A percentile compares a stretch with the other conserved stretches of the same genome.
Evolutionary conservation across 2,329 filamentous ascomycete genomes (phyloP).

Genomic region (Colletotrichum somersetense): DNA sequence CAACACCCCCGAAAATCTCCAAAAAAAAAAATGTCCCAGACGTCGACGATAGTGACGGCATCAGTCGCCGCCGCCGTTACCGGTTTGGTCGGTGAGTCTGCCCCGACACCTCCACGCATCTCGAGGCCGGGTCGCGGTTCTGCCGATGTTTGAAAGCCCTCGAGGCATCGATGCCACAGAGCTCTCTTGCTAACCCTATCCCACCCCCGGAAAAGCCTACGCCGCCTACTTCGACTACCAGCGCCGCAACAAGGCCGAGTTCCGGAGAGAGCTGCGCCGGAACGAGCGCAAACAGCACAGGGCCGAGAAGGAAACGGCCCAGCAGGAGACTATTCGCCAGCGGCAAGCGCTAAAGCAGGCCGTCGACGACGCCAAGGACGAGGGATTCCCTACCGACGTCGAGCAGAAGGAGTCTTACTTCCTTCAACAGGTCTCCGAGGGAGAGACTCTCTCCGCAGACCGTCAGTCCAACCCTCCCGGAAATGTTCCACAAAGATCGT

Average conservation of each 20-base stretch:
- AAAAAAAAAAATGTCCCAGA: slow-evolving; percentile 50
- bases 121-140: not conserved
- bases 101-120: slow-evolving; percentile 19
- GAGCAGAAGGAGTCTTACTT: slow-evolving; percentile 98
- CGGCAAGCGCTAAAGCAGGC: slow-evolving; percentile 79
- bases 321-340: slow-evolving; percentile 74
- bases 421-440: slow-evolving; percentile 92
- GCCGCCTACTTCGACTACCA: slow-evolving; percentile 77
- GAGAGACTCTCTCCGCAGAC: slow-evolving; percentile 85
- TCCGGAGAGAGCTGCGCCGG: slow-evolving; percentile 76
- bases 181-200: slow-evolving; percentile 39
- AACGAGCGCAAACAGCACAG: slow-evolving; percentile 81
- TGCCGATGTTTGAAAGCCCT: slow-evolving; percentile 22
- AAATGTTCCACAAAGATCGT: slow-evolving; percentile 38
- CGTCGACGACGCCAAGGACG: slow-evolving; percentile 86
- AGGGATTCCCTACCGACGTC: slow-evolving; percentile 90
- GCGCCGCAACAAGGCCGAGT: slow-evolving; percentile 73
- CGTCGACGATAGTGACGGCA: slow-evolving; percentile 69
- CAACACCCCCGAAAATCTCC: slow-evolving; percentile 34
- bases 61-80: slow-evolving; percentile 72
- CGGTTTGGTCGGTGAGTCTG: slow-evolving; percentile 68
- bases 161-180: slow-evolving; percentile 11
- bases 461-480: slow-evolving; percentile 67
- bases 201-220: slow-evolving; percentile 63
- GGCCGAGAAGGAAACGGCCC: slow-evolving; percentile 78